Base-by-base conservation (phyloP, 192 early-diverging fungal genomes). In the Phlyctochytrium planicorne region DNA sequence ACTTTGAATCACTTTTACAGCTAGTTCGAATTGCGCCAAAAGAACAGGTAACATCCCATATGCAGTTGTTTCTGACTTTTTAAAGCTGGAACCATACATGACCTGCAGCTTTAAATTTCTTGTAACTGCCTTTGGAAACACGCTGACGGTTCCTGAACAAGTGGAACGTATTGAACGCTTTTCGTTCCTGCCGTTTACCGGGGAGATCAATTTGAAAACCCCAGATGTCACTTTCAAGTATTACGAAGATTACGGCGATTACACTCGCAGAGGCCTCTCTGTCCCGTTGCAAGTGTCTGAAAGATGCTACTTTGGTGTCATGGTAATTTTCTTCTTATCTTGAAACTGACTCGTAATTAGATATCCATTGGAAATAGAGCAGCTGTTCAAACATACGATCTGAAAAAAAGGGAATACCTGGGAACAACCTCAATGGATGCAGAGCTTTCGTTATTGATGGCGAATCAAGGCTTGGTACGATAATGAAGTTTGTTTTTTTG, bases 341-440 rank as follows among this genome's bases (percentile, higher is more conserved):
- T 57, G 12, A 14, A 25, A 57, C 16, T 57, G 6, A 6, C 14
- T 25, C 25, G 27, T 6, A 10, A 10, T 4, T 25, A 57, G 55
- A 29, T 57, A 1, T 89, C 89, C 3, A 75, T 66, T 20, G 89
- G 93, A 34, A 90, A 89, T 52, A 81, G 91, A 3, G 14, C 14
- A 3, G 84, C 90, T 20, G 84, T 96, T 20, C 80, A 87, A n/a
- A 89, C 72, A 60, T 99, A 91, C 67, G 93, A 96, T 76, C 82
- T 99, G 40, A 99, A 99, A 80, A 96, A 98, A 72, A 79, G 97
- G 60, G 84, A 82, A 53, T 99, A 99, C 66, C 72, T 99, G 53
- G 97, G 97, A 30, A 99, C 90, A 32, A 99, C 97, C 0, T 89
- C 91, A 30, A 99, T 99, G 97, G 97, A 99, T 73, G 94, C 97